Base-by-base conservation (phyloP, 73 alveolate species). In the Loxodes magnus region DNA sequence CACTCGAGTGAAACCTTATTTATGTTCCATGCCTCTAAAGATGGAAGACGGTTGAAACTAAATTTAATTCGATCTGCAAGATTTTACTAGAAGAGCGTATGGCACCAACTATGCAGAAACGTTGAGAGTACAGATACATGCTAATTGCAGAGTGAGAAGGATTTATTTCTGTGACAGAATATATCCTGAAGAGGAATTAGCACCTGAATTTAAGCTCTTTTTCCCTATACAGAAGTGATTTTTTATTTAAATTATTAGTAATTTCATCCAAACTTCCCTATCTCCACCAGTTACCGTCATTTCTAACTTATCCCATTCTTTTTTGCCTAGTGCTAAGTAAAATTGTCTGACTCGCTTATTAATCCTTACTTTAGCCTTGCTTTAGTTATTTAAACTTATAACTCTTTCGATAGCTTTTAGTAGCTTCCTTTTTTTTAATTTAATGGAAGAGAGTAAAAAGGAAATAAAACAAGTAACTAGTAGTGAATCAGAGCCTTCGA, bases 21-120 rank as follows among this genome's bases (percentile, higher is more conserved):
- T 85, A 62, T 85, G 96, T 35, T 79, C 96, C 34, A 85, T 85
- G 81, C 96, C 96, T 29, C 79, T 85, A 93, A 85, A 88, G 66
- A 77, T 85, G 34, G 96, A 85, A 44, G 96, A 85, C 65, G 96
- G 96, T 21, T 85, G 96, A 93, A 85, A 85, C 53, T 91, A 85
- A 75, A 85, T 85, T 52, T 91, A 85, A 63, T 85, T 85, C 73
- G 80, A 85, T 67, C 74, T 85, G 71, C 75, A 93, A 4, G 96
- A 85, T 63, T 85, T 85, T 71, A 85, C 96, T n/a, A 60, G 96
- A 56, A 79, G 97, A 64, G 96, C 96, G 31, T 85, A 85, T 70
- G 96, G 96, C 46, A 85, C 96, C 27, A 85, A 85, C 76, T 85
- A 85, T 63, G 60, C 80, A 22, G 96, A 85, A 50, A 85, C 96